A percentile compares a stretch with the other conserved stretches of the same genome.
phyloP scores from a whole-genome alignment of 2,329 filamentous ascomycete species.

The Ophiostoma perfectum region DNA sequence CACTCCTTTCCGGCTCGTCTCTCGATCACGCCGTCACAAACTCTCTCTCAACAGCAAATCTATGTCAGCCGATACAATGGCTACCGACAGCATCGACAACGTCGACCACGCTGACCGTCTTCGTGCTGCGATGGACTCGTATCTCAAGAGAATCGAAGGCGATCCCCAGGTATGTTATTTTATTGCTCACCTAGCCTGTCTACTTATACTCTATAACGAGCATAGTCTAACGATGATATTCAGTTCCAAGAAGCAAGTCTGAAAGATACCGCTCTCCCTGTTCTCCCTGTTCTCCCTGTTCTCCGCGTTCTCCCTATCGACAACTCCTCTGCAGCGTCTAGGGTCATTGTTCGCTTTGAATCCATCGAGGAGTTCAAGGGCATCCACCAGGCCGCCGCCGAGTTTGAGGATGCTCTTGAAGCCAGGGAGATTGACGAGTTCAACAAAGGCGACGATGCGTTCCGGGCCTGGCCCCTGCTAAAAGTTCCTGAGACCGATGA shows the following conservation, averaged over 20 bases:
- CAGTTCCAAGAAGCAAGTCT: not conserved
- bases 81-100: not conserved
- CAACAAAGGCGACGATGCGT: conserved; percentile 32
- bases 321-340: not conserved
- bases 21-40: too few relatives aligned
- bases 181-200: not conserved
- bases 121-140: not conserved
- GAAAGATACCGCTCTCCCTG: not conserved
- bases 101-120: not conserved
- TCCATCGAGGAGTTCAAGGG: conserved; percentile 23
- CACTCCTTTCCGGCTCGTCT: too few relatives aligned
- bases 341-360: conserved; percentile 21
- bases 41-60: not conserved
- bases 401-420: conserved; percentile 25
- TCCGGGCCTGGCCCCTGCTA: conserved; percentile 25
- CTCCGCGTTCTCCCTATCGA: not conserved
- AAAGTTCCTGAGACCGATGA: conserved; percentile 17
- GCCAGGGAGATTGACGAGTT: conserved; percentile 32
- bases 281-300: not conserved
- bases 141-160: not conserved
- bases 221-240: too few relatives aligned
- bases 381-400: conserved; percentile 22
- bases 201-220: not conserved
- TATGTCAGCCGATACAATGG: not conserved
- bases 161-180: not conserved